Evolutionary conservation across 2,329 filamentous ascomycete species (phyloP).

Genomic region (Sphaerulina vaccinii): DNA sequence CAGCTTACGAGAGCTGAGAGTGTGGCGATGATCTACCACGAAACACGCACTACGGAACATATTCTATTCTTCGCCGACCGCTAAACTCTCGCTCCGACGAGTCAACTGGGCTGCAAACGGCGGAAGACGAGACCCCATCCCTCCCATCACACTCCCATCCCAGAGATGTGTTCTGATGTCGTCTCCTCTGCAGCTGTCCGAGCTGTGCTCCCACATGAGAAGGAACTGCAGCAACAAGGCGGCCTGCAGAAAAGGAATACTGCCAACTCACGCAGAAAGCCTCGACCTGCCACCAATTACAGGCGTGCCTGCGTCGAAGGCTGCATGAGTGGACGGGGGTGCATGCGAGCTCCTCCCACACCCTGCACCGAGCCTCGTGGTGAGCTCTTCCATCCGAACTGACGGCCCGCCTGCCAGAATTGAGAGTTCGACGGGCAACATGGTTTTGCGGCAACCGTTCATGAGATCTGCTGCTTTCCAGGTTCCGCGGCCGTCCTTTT

Average conservation of each 20-base stretch:
- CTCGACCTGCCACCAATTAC: conserved; percentile 3
- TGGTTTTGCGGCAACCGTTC: neutral
- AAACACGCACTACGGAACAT: too few species aligned
- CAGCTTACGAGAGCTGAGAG: conserved; percentile 5
- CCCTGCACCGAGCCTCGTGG: conserved; percentile 3
- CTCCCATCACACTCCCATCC: neutral
- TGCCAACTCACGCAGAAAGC: conserved; percentile 9
- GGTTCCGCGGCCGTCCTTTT: neutral
- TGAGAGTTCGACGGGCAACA: conserved; percentile 9
- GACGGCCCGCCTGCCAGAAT: conserved; percentile 13
- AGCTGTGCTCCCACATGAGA: neutral
- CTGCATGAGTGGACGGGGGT: neutral
- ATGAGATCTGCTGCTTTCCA: neutral
- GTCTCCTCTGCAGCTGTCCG: conserved; percentile 2
- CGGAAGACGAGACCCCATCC: neutral
- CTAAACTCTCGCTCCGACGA: neutral
- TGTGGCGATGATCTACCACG: conserved; percentile 5
- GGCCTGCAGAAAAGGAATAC: neutral
- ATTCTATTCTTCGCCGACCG: neutral
- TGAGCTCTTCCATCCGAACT: conserved; percentile 3
- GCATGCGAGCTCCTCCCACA: neutral
- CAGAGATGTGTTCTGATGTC: too few species aligned
- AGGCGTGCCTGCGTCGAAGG: conserved; percentile 3
- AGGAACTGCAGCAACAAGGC: neutral
- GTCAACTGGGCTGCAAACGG: neutral